Evolutionary conservation across 75 land plant genomes (phyloP).

Genomic region (Selaginella moellendorffii): DNA sequence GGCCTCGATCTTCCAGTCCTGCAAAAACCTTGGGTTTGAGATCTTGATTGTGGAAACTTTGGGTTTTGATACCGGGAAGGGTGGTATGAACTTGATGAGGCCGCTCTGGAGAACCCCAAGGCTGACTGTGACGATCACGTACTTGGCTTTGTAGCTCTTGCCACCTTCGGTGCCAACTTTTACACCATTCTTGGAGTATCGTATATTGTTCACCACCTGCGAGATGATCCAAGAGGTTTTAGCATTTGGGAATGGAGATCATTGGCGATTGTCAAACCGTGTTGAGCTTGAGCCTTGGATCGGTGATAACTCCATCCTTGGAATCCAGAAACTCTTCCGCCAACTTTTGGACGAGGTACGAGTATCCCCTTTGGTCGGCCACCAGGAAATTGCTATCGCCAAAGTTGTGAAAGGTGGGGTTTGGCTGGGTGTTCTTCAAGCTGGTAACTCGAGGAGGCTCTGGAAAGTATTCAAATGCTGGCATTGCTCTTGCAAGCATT

Average conservation of each 20-base stretch:
- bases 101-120: too few species aligned
- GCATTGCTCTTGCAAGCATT: conserved; percentile 50
- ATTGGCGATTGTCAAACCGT: too few species aligned
- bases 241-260: too few species aligned
- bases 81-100: conserved; percentile 54
- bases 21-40: too few species aligned
- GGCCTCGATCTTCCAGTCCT: conserved; percentile 72
- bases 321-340: conserved; percentile 24
- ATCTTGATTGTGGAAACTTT: too few species aligned
- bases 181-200: conserved; percentile 28
- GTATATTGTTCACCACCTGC: conserved; percentile 48
- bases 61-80: conserved; percentile 70
- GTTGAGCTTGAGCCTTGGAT: conserved; percentile 44
- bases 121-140: conserved; percentile 57
- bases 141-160: conserved; percentile 38
- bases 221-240: too few species aligned
- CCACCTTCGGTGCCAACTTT: conserved; percentile 58
- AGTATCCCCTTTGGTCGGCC: conserved; percentile 60
- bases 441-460: too few species aligned
- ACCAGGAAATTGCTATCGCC: conserved; percentile 40
- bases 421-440: too few species aligned
- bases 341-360: too few species aligned
- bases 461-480: conserved; percentile 39
- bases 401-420: too few species aligned
- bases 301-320: conserved; percentile 30